Evolutionary conservation across 1,284 basidiomycete species (phyloP), one percentile per base, ranked within the genome.

Genomic region (Inonotus hispidus): DNA sequence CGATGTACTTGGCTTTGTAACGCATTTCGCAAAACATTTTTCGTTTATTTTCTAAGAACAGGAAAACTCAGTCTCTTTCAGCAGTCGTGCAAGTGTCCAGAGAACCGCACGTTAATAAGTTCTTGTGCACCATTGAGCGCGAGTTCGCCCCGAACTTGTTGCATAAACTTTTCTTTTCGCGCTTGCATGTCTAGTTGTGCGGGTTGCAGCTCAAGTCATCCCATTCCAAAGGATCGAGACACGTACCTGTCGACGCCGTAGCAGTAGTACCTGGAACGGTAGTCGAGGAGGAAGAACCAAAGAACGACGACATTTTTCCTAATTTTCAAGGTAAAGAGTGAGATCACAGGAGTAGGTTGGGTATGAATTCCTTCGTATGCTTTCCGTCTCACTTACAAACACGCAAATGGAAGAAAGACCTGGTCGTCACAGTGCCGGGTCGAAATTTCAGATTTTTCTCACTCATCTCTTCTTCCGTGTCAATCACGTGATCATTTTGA

Each of bases 41-140:
- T 92, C 88, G 64, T 83, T 88, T 21, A 84, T 79, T 83, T 87
- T 89, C 88, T 91, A 68, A 7, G 63, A 7, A 8, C 16, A 39
- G 10, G 11, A 23, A 43, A 6, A 14, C 41, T 43, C 13, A 39
- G 25, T 49, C 21, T 49, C 23, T 13, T 14, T 23, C 14, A 3
- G 6, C 3, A 49, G 21, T 19, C 25, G 13, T 27, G 1, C 3
- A 49, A 23, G 21, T 25, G 46, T 5, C 8, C 8, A n/a, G 29
- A 56, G n/a, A 27, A 1, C 70, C 81, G 61, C 66, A 91, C 90
- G 64, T 85, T 88, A 73, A 93, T 87, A 59, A 93, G 82, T 66
- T 92, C 88, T 70, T 93, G 91, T 0, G 87, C 90, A 66, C 89
- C 90, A 1, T 82, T 80, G 19, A 91, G 74, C 2, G 84, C 88